phyloP scores from a whole-genome alignment of 164 flowering plant genomes.

The Piper longum region DNA sequence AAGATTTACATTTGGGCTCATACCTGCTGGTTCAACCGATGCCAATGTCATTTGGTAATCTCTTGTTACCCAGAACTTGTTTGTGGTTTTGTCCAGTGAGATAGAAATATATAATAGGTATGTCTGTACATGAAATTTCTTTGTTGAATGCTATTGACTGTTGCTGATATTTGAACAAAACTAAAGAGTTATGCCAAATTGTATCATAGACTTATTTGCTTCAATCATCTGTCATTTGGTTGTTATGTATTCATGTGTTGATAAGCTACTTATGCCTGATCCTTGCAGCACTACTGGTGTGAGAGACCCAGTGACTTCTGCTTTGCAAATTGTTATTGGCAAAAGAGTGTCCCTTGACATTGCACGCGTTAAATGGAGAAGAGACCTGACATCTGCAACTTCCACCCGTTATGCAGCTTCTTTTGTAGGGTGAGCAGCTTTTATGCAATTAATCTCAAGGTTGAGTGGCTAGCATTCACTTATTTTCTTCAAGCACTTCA shows the following conservation, averaged over 20 bases:
- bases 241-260: background rate
- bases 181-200: background rate
- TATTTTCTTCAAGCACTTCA: background rate
- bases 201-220: background rate
- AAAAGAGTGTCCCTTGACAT: conserved; percentile 66
- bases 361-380: conserved; percentile 90
- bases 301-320: conserved; percentile 90
- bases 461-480: no score
- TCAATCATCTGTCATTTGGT: no score
- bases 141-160: no score
- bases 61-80: conserved; percentile 6
- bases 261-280: background rate
- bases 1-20: conserved; percentile 66
- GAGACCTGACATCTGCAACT: conserved; percentile 40
- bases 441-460: no score
- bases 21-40: conserved; percentile 98
- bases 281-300: conserved; percentile 79
- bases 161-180: no score
- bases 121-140: no score
- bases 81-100: background rate
- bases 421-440: conserved; percentile 61
- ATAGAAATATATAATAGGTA: no score
- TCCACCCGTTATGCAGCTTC: conserved; percentile 85
- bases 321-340: conserved; percentile 87
- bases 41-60: conserved; percentile 85